These are phyloP conservation scores for Castanea mollissima DNA, from an alignment of 306 rosid species.

Conservation along the genomic window DNA sequence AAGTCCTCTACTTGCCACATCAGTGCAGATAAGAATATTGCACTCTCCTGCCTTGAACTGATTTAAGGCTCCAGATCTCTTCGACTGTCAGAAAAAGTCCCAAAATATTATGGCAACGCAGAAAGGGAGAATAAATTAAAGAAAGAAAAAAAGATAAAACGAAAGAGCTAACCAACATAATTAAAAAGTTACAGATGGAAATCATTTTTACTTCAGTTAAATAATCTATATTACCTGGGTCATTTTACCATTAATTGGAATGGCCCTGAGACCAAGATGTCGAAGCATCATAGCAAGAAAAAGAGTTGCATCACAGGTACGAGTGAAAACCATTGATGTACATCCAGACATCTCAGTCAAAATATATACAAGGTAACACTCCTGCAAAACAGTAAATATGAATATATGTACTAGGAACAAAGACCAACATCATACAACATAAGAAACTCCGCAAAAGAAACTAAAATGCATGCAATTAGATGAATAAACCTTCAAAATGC, in stretches of 20 bases:
- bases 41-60: conserved; percentile 82
- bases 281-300: conserved; percentile 74
- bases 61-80: conserved; percentile 88
- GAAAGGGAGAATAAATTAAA: not conserved
- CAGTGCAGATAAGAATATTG: conserved; percentile 84
- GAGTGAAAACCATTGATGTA: conserved; percentile 90
- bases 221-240: conserved; percentile 55
- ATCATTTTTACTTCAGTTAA: not conserved
- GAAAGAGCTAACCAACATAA: not conserved
- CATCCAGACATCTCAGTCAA: conserved; percentile 67
- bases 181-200: no score
- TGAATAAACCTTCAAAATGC: not conserved
- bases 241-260: conserved; percentile 95
- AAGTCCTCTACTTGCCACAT: conserved; percentile 91
- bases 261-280: conserved; percentile 80
- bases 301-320: conserved; percentile 80
- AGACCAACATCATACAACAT: not conserved
- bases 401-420: not conserved
- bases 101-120: not conserved
- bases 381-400: conserved; percentile 38
- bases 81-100: conserved; percentile 51
- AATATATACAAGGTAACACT: conserved; percentile 81
- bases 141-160: not conserved
- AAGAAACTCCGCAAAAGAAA: not conserved
- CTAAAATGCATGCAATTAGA: not conserved